Evolutionary conservation across 495 filamentous ascomycete genomes (phyloP), one percentile per base, ranked within the genome.

Genomic region (Penicillium paradoxum): DNA sequence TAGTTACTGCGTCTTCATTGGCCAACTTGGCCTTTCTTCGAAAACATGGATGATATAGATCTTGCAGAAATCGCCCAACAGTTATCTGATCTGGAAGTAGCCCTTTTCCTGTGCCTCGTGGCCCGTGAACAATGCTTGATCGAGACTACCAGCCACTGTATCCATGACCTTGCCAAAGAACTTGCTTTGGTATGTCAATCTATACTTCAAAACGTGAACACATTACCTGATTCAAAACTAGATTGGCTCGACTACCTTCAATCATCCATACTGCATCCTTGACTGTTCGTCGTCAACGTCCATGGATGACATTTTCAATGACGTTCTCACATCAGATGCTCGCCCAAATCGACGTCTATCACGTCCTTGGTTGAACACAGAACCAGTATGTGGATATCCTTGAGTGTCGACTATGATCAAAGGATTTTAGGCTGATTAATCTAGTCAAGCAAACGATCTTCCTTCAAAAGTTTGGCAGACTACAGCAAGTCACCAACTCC

Each of bases 61-160:
- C 72, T 91, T 40, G 70, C 82, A 47, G 74, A 81, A 19, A 81
- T 84, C 66, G 75, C 91, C 47, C 85, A 87, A 66, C 75, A 78
- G 41, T 74, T 97, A 37, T 90, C 87, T 49, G 93, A 96, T 69
- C 77, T 97, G 41, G 91, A 96, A 70, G 81, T 98, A 37, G 93
- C 93, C 22, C 71, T 86, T 11, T 77, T 97, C 18, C 76, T 97
- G 44, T 92, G 83, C 59, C 79, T 96, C 25, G 75, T 87, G 49
- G 81, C 85, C 21, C 80, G 83, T 49, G 86, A 93, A 69, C 92
- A 97, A 64, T 96, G 90, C 68, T 83, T 97, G 52, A 83, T 97
- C 61, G 84, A 87, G 68, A 86, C 87, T 36, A 83, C 85, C 9
- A 68, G 73, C 19, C 71, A 79, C 27, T 73, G 70, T 48, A 63